These are phyloP conservation scores for Trichoderma breve DNA, from an alignment of 2,329 filamentous ascomycete species.

Conservation along the genomic window DNA sequence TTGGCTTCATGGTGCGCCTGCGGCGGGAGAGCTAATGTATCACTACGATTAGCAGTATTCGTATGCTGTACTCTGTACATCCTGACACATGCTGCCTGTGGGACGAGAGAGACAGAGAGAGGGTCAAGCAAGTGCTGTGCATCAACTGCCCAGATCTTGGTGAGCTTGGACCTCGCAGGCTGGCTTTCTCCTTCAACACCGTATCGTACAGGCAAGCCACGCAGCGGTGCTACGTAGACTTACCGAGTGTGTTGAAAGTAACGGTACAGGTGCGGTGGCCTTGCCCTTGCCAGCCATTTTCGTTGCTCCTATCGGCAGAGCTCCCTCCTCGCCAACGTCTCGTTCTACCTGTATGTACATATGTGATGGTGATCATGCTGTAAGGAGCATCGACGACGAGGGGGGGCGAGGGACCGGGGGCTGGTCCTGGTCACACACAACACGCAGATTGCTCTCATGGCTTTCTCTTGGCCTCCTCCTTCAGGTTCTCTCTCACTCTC, in stretches of 20 bases:
- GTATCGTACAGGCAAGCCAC: not conserved
- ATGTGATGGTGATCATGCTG: slow-evolving; percentile 21
- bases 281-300: slow-evolving; percentile 1
- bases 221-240: not conserved
- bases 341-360: slow-evolving; percentile 1
- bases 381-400: slow-evolving; percentile 13
- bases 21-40: slow-evolving; percentile 27
- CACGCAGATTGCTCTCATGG: not conserved
- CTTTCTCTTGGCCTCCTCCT: not conserved
- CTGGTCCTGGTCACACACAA: slow-evolving; percentile 5
- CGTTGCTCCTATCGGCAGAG: slow-evolving; percentile 20
- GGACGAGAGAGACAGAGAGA: not conserved
- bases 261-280: not conserved
- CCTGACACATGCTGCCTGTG: slow-evolving; percentile 5
- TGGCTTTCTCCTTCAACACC: not conserved
- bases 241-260: not conserved
- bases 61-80: slow-evolving; percentile 3
- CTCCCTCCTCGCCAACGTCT: slow-evolving; percentile 13
- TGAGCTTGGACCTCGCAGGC: not conserved
- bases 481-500: not conserved
- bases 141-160: slow-evolving; percentile 1
- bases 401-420: not conserved
- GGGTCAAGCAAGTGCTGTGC: not conserved
- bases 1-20: slow-evolving; percentile 8
- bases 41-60: not conserved